Conservation (phyloP, 1,139 yeast species). For the Kluyveromyces marxianus region DNA sequence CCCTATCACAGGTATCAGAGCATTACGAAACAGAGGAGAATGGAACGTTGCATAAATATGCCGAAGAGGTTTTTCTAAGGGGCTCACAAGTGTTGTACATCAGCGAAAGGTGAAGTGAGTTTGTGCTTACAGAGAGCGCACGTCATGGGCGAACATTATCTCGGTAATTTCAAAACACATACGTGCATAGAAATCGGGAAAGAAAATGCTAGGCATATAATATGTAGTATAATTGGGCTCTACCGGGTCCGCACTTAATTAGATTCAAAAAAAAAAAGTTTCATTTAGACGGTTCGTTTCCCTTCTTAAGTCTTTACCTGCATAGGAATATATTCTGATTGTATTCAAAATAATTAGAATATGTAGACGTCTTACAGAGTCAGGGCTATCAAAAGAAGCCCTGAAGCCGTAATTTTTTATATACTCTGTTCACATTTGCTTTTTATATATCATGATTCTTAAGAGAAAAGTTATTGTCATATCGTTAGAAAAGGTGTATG, state of each 20-base stretch:
- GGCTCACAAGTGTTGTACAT: constrained; percentile 80
- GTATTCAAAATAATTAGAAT: not conserved
- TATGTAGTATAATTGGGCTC: too few species aligned
- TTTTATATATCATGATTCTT: constrained; percentile 1
- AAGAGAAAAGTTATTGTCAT: constrained; percentile 1
- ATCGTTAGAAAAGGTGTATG: constrained; percentile 1
- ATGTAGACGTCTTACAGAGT: not conserved
- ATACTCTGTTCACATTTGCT: not conserved
- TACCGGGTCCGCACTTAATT: too few species aligned
- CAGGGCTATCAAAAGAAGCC: not conserved
- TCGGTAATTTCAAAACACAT: too few species aligned
- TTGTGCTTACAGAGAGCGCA: not conserved
- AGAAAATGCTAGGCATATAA: too few species aligned
- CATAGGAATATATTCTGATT: not conserved
- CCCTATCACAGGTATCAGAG: constrained; percentile 71
- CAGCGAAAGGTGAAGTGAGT: constrained; percentile 22
- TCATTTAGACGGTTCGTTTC: too few species aligned
- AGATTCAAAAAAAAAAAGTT: too few species aligned
- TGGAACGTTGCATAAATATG: constrained; percentile 49
- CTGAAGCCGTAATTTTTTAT: not conserved
- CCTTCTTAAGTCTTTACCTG: not conserved
- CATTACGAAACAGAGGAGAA: constrained; percentile 38
- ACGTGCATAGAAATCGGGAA: too few species aligned
- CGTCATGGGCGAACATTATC: too few species aligned
- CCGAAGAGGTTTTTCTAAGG: constrained; percentile 87